Conservation (phyloP, 2,329 filamentous ascomycete species). For the Alternaria alternata region DNA sequence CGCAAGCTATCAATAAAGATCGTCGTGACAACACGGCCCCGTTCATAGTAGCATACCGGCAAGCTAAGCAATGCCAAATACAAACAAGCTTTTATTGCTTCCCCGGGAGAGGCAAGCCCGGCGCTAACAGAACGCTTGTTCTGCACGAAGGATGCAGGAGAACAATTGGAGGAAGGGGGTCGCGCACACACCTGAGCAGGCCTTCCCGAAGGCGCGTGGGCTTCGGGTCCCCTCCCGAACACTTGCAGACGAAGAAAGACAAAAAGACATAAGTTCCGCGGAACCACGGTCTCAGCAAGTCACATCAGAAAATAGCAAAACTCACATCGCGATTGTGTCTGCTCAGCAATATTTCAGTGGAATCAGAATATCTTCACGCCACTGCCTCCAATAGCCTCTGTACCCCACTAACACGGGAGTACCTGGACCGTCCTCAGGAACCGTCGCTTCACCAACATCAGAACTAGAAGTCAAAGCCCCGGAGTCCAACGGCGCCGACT, state of each 20-base stretch:
- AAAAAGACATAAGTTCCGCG: background rate
- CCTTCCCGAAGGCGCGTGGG: background rate
- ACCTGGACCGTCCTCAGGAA: background rate
- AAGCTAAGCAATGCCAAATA: background rate
- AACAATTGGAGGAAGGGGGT: background rate
- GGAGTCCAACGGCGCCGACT: background rate
- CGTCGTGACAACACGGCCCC: background rate
- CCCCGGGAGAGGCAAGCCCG: background rate
- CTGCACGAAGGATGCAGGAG: background rate
- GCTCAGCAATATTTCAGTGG: background rate
- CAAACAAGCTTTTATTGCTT: background rate
- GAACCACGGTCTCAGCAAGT: background rate
- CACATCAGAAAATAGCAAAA: background rate
- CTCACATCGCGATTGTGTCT: background rate
- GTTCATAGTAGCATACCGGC: background rate
- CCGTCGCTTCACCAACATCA: background rate
- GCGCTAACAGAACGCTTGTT: background rate
- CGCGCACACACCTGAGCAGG: background rate
- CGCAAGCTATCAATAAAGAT: background rate
- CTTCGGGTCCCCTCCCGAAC: background rate
- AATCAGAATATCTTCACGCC: background rate
- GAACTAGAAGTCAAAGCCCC: background rate
- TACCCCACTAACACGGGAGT: slow-evolving; percentile 3
- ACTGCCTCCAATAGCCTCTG: background rate
- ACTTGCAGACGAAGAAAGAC: background rate